Conservation (phyloP, 176 grass and related monocot species). For the Alloteropsis semialata region DNA sequence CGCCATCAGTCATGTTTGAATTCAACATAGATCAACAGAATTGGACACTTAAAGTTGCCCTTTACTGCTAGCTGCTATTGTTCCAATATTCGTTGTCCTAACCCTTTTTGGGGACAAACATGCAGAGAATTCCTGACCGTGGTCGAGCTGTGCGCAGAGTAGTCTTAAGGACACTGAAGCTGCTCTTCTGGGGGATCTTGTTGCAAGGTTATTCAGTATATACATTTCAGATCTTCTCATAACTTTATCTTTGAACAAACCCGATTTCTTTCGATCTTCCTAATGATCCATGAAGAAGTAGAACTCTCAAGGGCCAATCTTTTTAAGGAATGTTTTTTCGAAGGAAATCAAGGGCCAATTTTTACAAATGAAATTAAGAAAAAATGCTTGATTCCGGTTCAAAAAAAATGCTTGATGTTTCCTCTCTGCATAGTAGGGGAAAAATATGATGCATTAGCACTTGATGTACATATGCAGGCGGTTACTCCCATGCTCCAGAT, state of each 20-base stretch:
- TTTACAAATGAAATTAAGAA: not conserved
- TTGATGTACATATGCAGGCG: conserved; percentile 41
- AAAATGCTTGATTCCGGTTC: no score
- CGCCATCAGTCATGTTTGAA: not conserved
- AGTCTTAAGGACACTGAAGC: conserved; percentile 64
- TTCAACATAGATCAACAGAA: not conserved
- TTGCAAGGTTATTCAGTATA: conserved; percentile 62
- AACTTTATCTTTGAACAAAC: no score
- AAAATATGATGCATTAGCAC: not conserved
- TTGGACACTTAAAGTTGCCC: not conserved
- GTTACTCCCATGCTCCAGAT: conserved; percentile 89
- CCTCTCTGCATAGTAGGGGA: not conserved
- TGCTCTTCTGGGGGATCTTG: conserved; percentile 90
- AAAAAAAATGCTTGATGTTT: not conserved
- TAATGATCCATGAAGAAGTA: not conserved
- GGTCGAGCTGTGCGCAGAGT: conserved; percentile 59
- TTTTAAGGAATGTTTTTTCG: no score
- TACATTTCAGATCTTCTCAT: not conserved
- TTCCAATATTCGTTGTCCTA: not conserved
- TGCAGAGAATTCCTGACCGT: conserved; percentile 76
- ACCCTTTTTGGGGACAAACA: not conserved
- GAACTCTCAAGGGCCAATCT: not conserved
- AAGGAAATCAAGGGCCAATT: no score
- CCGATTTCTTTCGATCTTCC: not conserved
- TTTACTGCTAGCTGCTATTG: no score